phyloP scores from a whole-genome alignment of 2,329 filamentous ascomycete genomes.

The Botryotinia convoluta region DNA sequence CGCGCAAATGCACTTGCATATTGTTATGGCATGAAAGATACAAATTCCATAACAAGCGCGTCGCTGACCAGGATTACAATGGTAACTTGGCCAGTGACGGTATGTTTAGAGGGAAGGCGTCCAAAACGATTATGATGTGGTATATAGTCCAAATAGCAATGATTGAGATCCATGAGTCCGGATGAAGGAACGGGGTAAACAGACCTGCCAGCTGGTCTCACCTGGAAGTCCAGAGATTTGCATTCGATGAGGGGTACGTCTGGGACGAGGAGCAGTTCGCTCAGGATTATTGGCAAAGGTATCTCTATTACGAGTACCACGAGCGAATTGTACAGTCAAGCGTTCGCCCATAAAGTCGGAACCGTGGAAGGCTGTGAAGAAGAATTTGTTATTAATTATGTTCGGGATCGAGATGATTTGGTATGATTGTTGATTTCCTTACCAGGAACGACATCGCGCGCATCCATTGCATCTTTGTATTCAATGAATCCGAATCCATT shows the following conservation, averaged over 20 bases:
- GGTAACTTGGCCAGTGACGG: slow-evolving; percentile 30
- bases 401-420: slow-evolving; percentile 21
- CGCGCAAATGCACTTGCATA: slow-evolving; percentile 40
- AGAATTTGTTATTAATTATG: slow-evolving; percentile 21
- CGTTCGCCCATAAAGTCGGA: slow-evolving; percentile 98
- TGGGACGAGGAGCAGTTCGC: slow-evolving; percentile 72
- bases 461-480: slow-evolving; percentile 98
- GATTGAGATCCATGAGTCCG: slow-evolving; percentile 41
- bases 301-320: slow-evolving; percentile 72
- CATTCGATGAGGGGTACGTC: slow-evolving; percentile 95
- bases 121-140: slow-evolving; percentile 34
- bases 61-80: slow-evolving; percentile 36
- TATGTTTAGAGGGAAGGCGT: slow-evolving; percentile 36
- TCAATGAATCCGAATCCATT: slow-evolving; percentile 99
- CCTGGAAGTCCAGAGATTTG: slow-evolving; percentile 93
- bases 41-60: slow-evolving; percentile 30
- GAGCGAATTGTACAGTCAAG: slow-evolving; percentile 95
- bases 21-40: slow-evolving; percentile 31
- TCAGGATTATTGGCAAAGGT: slow-evolving; percentile 57
- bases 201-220: slow-evolving; percentile 99
- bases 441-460: slow-evolving; percentile 97
- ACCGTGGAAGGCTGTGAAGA: slow-evolving; percentile 65
- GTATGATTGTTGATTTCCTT: slow-evolving; percentile 41
- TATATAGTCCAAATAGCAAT: slow-evolving; percentile 40
- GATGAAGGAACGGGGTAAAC: slow-evolving; percentile 63